Base-by-base conservation (phyloP, 2,329 filamentous ascomycete species). In the Trichoderma citrinoviride region DNA sequence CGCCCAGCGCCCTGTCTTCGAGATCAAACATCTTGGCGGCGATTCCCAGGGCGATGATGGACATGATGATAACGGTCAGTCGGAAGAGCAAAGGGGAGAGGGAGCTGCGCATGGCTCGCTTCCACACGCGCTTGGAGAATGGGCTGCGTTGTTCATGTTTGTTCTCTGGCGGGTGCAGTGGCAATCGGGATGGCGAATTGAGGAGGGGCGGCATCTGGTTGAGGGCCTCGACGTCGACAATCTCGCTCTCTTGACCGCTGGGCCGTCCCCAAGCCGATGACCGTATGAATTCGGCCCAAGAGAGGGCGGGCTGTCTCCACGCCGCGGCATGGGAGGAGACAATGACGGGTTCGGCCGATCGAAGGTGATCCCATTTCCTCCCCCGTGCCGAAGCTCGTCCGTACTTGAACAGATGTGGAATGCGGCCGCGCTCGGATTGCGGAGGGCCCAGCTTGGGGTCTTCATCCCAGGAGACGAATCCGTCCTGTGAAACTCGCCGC, bases 81-180 rank as follows among this genome's bases (percentile, higher is more conserved):
- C 95, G 91, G 74, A 97, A 92, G 15, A 90, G 80, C 62, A 97
- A 81, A 2, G 95, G 95, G 1, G 97, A 90, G 68, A 97, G 88
- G 14, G 93, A 90, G 72, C 93, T 92, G 65, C 89, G 88, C 72
- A 97, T 82, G 29, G 96, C 81, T 43, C 86, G 84, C 61, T 85
- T 83, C 82, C 90, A 90, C 57, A 90, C 77, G 63, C 87, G 84
- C 73, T 87, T 85, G 67, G 78, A 80, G 10, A 81, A 71, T 23
- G 73, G 68, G 55, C 68, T 73, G 43, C 74, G 72, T 29, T 72
- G 70, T 27, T 76, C 75, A 65, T 68, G 68, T 49, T 64, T 72
- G 54, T 68, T 68, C 57, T 72, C 74, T 67, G 68, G 65, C 53
- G 71, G 69, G 46, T 75, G 71, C 29, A 75, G 71, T 0, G 73